Base-by-base conservation (phyloP, 495 filamentous ascomycete genomes). In the Penicillium subrubescens region DNA sequence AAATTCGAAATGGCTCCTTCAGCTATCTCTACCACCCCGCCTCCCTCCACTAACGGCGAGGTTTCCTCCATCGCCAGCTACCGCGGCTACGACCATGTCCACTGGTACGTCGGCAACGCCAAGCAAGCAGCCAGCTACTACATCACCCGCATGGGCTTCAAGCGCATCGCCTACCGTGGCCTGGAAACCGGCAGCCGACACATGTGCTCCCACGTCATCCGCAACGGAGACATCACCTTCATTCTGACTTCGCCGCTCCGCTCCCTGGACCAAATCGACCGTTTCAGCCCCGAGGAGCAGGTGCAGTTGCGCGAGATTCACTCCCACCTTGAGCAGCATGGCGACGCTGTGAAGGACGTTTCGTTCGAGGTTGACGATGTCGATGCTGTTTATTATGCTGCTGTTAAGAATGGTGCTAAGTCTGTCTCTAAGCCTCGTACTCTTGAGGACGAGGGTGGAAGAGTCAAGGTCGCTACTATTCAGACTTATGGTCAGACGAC, bases 31-130 rank as follows among this genome's bases (percentile, higher is more conserved):
- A 81, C 82, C 59, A 81, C 79, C 46, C 80, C 85, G 57, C 69
- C 78, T 55, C 75, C 80, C 58, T 65, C 67, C 8, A 37, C 73
- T 60, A 68, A 67, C 15, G 62, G 55, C 14, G 46, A 69, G 25
- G 67, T n/a, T n/a, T n/a, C 68, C 39, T 69, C 67, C 19, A 57
- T 80, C 21, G 70, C 85, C 60, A 85, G 84, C 71, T 95, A 93
- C 78, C 84, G 84, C 27, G 92, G 92, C 73, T 97, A 96, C 70
- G 90, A 95, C 79, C 90, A 96, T 72, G 83, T 96, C 52, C 89
- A 90, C 70, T 97, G 93, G 93, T 97, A 91, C 75, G 94, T 97
- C 7, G 92, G 92, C 68, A 97, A 97, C 77, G 94, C 94, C 69
- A 97, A 97, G 79, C 93, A 96, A 83, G 91, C 91, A 0, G 92